phyloP scores from a whole-genome alignment of 306 rosid genomes.

The Acacia melanoxylon region DNA sequence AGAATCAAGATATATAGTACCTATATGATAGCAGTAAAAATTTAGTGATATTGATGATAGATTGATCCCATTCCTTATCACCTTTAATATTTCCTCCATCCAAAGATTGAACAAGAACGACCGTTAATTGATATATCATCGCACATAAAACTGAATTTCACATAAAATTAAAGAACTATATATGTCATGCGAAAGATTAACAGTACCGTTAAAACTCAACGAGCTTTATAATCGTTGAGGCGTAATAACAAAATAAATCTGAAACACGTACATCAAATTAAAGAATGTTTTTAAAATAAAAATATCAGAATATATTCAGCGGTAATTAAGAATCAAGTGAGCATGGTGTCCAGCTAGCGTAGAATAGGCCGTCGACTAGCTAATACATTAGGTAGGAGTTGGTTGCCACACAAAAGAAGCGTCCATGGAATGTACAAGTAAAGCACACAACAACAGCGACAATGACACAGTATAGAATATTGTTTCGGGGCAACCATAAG shows the following conservation, averaged over 20 bases:
- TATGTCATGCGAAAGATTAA: conserved; percentile 22
- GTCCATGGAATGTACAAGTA: background rate
- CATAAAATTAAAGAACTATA: background rate
- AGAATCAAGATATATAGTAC: too few relatives aligned
- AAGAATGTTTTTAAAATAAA: background rate
- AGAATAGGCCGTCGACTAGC: background rate
- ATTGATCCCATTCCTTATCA: background rate
- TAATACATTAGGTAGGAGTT: background rate
- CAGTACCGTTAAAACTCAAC: background rate
- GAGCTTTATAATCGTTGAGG: too few relatives aligned
- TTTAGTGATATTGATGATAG: background rate
- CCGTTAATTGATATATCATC: background rate
- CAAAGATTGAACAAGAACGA: conserved; percentile 21
- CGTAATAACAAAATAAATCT: background rate
- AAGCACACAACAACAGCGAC: background rate
- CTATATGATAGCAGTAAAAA: background rate
- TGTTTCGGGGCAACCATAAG: too few relatives aligned
- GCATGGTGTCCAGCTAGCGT: background rate
- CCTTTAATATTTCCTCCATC: background rate
- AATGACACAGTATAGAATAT: background rate
- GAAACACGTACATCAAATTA: background rate
- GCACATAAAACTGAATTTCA: background rate
- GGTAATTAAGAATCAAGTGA: background rate
- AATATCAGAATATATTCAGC: background rate
- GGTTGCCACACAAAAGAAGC: background rate